A percentile compares a stretch with the other conserved stretches of the same genome.
phyloP scores from a whole-genome alignment of 805 yeast species.

The Grigorovia yakushimaensis region DNA sequence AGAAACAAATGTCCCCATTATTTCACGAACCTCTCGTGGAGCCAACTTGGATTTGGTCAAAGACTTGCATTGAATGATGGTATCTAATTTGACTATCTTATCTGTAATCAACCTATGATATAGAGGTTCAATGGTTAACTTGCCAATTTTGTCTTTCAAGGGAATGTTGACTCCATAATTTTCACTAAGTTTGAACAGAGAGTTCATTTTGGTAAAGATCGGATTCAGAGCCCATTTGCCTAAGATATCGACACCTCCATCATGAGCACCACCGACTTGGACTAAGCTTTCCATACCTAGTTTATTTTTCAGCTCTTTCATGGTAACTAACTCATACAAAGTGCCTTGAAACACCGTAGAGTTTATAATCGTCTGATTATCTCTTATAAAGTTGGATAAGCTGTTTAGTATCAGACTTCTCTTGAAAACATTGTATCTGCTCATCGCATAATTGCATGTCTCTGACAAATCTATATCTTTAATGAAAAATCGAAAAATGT shows the following conservation, averaged over 20 bases:
- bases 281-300: conserved; percentile 15
- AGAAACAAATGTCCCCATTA: conserved; percentile 24
- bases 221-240: conserved; percentile 20
- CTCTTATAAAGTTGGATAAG: conserved; percentile 6
- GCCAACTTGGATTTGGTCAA: conserved; percentile 20
- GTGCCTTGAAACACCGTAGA: conserved; percentile 29
- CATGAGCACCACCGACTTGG: conserved; percentile 27
- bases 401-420: background rate
- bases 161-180: conserved; percentile 9
- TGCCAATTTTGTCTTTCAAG: conserved; percentile 12
- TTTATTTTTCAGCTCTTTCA: conserved; percentile 23
- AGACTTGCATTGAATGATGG: conserved; percentile 27
- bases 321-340: conserved; percentile 26
- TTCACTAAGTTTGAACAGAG: background rate
- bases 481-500: no score
- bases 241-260: conserved; percentile 27
- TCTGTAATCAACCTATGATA: conserved; percentile 6
- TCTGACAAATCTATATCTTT: background rate
- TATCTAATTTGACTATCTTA: conserved; percentile 9
- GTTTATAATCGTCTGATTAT: conserved; percentile 14
- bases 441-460: background rate
- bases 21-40: conserved; percentile 26
- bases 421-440: background rate
- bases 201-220: conserved; percentile 9
- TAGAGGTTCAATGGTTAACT: conserved; percentile 15